Base-by-base conservation (phyloP, 768 basidiomycete genomes). In the Kockovaella imperatae region DNA sequence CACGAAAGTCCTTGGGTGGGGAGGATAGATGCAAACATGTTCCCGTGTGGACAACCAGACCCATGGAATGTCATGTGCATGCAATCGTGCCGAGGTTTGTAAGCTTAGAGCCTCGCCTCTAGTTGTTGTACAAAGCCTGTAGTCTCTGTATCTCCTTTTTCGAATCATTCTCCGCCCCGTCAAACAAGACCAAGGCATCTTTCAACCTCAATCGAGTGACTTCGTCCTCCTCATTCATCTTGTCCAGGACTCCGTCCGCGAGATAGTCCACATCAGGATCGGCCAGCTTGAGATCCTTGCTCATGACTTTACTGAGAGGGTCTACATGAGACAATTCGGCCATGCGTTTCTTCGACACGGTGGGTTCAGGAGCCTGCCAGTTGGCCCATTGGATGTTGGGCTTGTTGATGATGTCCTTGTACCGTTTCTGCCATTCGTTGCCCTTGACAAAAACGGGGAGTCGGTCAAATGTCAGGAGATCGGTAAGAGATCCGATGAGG, bases 241-340 rank as follows among this genome's bases (percentile, higher is more conserved):
- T 52, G 47, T 66, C 64, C 25, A 68, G 42, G 4, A 60, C 64
- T 15, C 62, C 62, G 17, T 56, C 54, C 2, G 52, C 66, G 25
- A 61, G 47, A 35, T 61, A 64, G 29, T 64, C 53, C 18, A 59
- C 39, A 14, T 57, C 57, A 15, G 52, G 47, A 14, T 32, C 41
- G 8, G 54, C 50, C 5, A 49, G 46, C 44, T 59, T 49, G 48
- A 50, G 61, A 28, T 61, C 61, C 35, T 54, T 61, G 3, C 35
- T 25, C 39, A 49, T 42, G 29, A 43, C 30, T 24, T 46, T 54
- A 38, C 30, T 42, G 4, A 64, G 49, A 0, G 60, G 62, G 44
- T 66, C 64, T 13, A 49, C 32, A 36, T 55, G 53, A 42, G 55
- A 44, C 15, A 59, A 15, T 36, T 55, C 48, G 5, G 44, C 45